These are phyloP conservation scores for Salix viminalis DNA, from an alignment of 345 rosid species.

Conservation along the genomic window DNA sequence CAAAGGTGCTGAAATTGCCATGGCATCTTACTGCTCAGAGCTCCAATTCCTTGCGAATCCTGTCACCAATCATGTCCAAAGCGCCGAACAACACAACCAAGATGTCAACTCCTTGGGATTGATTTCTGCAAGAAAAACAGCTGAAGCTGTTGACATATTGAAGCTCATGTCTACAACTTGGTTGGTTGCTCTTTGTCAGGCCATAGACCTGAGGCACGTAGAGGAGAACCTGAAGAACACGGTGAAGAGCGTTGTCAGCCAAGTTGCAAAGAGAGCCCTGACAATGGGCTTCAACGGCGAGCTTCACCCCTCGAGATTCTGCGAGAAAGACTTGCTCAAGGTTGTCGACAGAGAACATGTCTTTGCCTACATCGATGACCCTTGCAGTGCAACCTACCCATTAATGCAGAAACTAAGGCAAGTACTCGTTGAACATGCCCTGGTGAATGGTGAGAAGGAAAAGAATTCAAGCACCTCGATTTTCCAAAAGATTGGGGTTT, in stretches of 20 bases:
- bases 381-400: conserved; percentile 29
- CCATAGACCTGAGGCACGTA: conserved; percentile 30
- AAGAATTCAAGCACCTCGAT: conserved; percentile 18
- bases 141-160: conserved; percentile 30
- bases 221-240: conserved; percentile 29
- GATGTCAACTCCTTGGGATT: conserved; percentile 33
- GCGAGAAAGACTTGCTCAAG: conserved; percentile 28
- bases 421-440: conserved; percentile 31
- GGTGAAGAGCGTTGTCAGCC: conserved; percentile 24
- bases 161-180: conserved; percentile 30
- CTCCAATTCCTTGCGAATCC: conserved; percentile 33
- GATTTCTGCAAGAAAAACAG: conserved; percentile 32
- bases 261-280: conserved; percentile 23
- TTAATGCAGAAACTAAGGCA: conserved; percentile 31
- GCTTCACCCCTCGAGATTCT: conserved; percentile 32
- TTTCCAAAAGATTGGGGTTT: conserved; percentile 22
- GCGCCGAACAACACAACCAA: conserved; percentile 38
- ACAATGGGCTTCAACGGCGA: conserved; percentile 24
- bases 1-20: conserved; percentile 37
- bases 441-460: conserved; percentile 22
- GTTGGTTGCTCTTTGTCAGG: conserved; percentile 31
- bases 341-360: conserved; percentile 24
- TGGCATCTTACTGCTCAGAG: conserved; percentile 37
- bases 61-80: conserved; percentile 31
- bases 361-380: conserved; percentile 27